Evolutionary conservation across 352 stramenopile genomes (phyloP).

Genomic region (Elongisporangium undulatum): DNA sequence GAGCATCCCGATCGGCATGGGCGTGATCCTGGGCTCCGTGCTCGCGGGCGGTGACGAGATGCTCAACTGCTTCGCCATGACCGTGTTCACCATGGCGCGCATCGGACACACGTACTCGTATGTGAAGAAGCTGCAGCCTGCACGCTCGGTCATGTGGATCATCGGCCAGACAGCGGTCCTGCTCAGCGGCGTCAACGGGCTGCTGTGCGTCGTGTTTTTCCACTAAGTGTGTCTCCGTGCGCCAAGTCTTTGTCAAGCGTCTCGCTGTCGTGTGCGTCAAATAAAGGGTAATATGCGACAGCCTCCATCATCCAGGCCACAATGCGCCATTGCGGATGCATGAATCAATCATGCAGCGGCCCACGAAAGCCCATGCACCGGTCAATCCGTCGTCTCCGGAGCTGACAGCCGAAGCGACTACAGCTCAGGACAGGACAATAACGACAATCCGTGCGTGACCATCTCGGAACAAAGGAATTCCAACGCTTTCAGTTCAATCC

Average conservation of each 20-base stretch:
- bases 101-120: constrained; percentile 28
- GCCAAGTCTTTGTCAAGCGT: constrained; percentile 49
- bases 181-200: constrained; percentile 8
- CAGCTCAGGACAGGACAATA: too few species aligned
- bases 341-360: too few species aligned
- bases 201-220: constrained; percentile 1
- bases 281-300: constrained; percentile 39
- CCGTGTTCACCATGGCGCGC: constrained; percentile 20
- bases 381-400: too few species aligned
- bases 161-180: constrained; percentile 13
- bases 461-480: too few species aligned
- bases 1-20: constrained; percentile 26
- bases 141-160: constrained; percentile 18
- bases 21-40: constrained; percentile 15
- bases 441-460: too few species aligned
- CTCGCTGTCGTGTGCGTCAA: constrained; percentile 50
- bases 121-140: constrained; percentile 22
- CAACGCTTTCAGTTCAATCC: too few species aligned
- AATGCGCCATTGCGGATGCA: too few species aligned
- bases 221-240: constrained; percentile 24
- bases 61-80: constrained; percentile 12
- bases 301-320: constrained; percentile 14
- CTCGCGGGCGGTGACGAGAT: constrained; percentile 17
- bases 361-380: too few species aligned
- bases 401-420: too few species aligned